Evolutionary conservation across 768 basidiomycete species (phyloP).

Genomic region (Tricholoma furcatifolium): DNA sequence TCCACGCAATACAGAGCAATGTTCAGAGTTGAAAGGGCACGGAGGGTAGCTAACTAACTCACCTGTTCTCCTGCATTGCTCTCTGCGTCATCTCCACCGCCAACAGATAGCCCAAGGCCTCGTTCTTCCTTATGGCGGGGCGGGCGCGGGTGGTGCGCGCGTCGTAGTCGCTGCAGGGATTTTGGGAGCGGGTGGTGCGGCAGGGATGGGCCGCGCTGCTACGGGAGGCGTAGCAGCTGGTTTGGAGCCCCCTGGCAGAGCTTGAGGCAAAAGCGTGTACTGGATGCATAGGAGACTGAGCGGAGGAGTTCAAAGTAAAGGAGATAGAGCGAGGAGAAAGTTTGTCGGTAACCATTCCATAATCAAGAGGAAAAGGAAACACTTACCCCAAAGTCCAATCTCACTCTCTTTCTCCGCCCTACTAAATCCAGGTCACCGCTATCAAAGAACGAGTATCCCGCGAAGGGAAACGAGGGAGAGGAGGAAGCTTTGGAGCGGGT

Average conservation of each 20-base stretch:
- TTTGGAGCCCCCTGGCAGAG: too few relatives aligned
- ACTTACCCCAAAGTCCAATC: slow-evolving; percentile 69
- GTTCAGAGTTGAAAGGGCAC: neutral
- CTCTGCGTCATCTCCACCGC: slow-evolving; percentile 78
- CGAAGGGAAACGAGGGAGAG: slow-evolving; percentile 59
- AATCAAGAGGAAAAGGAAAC: too few relatives aligned
- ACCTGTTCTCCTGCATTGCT: slow-evolving; percentile 67
- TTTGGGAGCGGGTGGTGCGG: too few relatives aligned
- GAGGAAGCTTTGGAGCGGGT: slow-evolving; percentile 13
- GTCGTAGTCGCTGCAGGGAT: too few relatives aligned
- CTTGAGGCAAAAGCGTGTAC: slow-evolving; percentile 55
- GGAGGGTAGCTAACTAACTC: slow-evolving; percentile 15
- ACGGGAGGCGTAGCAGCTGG: too few relatives aligned
- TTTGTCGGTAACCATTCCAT: too few relatives aligned
- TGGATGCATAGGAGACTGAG: slow-evolving; percentile 37
- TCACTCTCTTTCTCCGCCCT: slow-evolving; percentile 58
- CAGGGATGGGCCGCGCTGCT: too few relatives aligned
- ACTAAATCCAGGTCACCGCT: slow-evolving; percentile 71
- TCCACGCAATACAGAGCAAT: too few relatives aligned
- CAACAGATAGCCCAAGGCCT: slow-evolving; percentile 61
- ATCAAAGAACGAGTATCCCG: slow-evolving; percentile 86
- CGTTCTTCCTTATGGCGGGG: too few relatives aligned
- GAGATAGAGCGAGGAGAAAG: slow-evolving; percentile 24
- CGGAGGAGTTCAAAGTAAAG: slow-evolving; percentile 25
- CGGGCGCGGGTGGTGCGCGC: too few relatives aligned